A percentile compares a stretch with the other conserved stretches of the same genome.
These are phyloP conservation scores for Papiliotrema nemorosa DNA, from an alignment of 1,284 basidiomycete genomes.

Conservation along the genomic window DNA sequence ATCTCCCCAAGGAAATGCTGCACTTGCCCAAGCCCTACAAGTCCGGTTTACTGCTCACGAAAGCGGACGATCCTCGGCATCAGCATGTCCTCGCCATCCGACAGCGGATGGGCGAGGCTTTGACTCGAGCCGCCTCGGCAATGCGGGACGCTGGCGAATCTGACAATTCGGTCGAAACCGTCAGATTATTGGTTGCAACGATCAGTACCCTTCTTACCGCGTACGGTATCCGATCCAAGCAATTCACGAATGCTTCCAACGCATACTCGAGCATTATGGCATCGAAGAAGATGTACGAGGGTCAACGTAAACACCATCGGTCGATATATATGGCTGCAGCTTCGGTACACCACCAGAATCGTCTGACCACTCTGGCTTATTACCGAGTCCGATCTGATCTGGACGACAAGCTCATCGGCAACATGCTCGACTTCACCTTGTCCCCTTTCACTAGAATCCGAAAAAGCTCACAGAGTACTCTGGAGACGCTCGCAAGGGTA, in stretches of 20 bases:
- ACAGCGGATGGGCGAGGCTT: conserved; percentile 63
- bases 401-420: conserved; percentile 73
- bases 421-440: conserved; percentile 77
- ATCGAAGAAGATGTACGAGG: conserved; percentile 42
- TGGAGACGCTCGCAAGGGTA: conserved; percentile 55
- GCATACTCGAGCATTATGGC: conserved; percentile 34
- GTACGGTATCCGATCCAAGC: conserved; percentile 45
- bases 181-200: conserved; percentile 55
- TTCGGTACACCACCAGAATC: conserved; percentile 42
- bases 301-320: conserved; percentile 43
- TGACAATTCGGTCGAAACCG: conserved; percentile 91
- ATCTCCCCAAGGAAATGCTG: conserved; percentile 61
- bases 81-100: conserved; percentile 63
- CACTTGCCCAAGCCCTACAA: conserved; percentile 62
- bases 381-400: conserved; percentile 75
- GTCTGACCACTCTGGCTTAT: conserved; percentile 50
- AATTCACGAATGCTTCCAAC: conserved; percentile 32
- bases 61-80: conserved; percentile 73
- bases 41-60: conserved; percentile 70
- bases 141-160: conserved; percentile 65
- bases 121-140: conserved; percentile 67
- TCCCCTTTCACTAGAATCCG: conserved; percentile 73
- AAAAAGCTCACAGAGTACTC: conserved; percentile 33
- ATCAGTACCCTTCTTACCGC: conserved; percentile 43
- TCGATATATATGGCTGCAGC: conserved; percentile 37